Evolutionary conservation across 495 filamentous ascomycete species (phyloP).

Genomic region (Viridothelium virens): DNA sequence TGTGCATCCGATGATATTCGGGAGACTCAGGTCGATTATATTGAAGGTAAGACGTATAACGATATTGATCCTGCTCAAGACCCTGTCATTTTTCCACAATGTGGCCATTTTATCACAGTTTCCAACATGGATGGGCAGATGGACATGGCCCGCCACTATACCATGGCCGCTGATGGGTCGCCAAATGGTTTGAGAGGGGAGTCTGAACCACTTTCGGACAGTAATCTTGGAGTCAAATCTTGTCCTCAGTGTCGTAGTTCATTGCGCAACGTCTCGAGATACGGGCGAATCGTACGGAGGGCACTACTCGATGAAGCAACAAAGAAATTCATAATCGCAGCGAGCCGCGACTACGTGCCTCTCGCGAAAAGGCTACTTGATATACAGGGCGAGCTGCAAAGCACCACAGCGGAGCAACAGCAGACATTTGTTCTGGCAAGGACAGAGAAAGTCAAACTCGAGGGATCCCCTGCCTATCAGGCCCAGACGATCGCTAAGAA

Average conservation of each 20-base stretch:
- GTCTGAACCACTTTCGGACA: conserved; percentile 46
- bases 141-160: conserved; percentile 53
- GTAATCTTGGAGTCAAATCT: conserved; percentile 40
- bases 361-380: conserved; percentile 40
- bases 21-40: conserved; percentile 46
- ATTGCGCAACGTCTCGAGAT: conserved; percentile 55
- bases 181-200: conserved; percentile 40
- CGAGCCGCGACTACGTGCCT: conserved; percentile 43
- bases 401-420: background rate
- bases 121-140: conserved; percentile 60
- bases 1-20: conserved; percentile 43
- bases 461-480: conserved; percentile 19
- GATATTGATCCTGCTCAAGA: conserved; percentile 51
- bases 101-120: conserved; percentile 58
- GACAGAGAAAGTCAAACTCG: conserved; percentile 20
- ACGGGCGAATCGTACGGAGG: conserved; percentile 57
- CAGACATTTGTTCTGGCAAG: conserved; percentile 2
- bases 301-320: conserved; percentile 59
- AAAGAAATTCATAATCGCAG: conserved; percentile 54
- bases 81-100: conserved; percentile 56
- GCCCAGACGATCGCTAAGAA: conserved; percentile 9
- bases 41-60: conserved; percentile 42
- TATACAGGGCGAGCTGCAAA: conserved; percentile 31
- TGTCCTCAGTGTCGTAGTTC: conserved; percentile 60
- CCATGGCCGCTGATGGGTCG: conserved; percentile 38